Evolutionary conservation across 2,329 filamentous ascomycete species (phyloP).

Genomic region (Pyricularia grisea): DNA sequence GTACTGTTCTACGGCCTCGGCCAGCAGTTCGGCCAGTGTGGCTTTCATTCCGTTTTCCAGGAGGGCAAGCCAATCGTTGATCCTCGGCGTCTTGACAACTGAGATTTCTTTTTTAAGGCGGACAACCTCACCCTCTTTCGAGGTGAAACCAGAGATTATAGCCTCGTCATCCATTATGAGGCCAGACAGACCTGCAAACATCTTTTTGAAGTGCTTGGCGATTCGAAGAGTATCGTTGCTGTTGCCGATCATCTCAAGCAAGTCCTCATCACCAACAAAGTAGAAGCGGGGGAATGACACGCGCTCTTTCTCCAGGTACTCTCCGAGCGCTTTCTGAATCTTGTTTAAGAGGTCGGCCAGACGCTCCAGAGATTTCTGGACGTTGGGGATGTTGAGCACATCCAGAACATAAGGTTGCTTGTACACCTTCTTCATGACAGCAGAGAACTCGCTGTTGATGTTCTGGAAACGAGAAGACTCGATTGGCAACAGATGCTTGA

Average conservation of each 20-base stretch:
- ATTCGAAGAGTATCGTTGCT: conserved; percentile 95
- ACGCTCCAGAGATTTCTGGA: conserved; percentile 91
- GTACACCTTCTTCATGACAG: conserved; percentile 99
- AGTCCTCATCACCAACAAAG: conserved; percentile 96
- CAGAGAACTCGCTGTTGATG: conserved; percentile 97
- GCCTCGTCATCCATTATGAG: conserved; percentile 85
- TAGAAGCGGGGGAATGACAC: conserved; percentile 98
- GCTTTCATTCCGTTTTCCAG: conserved; percentile 90
- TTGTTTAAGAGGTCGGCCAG: conserved; percentile 96
- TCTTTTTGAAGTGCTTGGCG: conserved; percentile 98
- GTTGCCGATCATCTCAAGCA: conserved; percentile 98
- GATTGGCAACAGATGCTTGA: conserved; percentile 93
- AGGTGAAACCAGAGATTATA: conserved; percentile 84
- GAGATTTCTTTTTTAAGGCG: conserved; percentile 85
- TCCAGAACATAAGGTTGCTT: conserved; percentile 94
- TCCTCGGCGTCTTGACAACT: conserved; percentile 84
- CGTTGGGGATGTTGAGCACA: conserved; percentile 88
- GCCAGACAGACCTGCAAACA: conserved; percentile 95
- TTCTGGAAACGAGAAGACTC: conserved; percentile 97
- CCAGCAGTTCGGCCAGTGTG: conserved; percentile 82
- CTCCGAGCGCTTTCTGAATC: conserved; percentile 96
- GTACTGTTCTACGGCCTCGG: conserved; percentile 78
- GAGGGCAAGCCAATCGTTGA: conserved; percentile 97
- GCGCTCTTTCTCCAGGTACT: conserved; percentile 96
- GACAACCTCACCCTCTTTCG: conserved; percentile 89